These are phyloP conservation scores for Fraxinus nigra DNA, from an alignment of 305 asterid genomes.

Conservation along the genomic window DNA sequence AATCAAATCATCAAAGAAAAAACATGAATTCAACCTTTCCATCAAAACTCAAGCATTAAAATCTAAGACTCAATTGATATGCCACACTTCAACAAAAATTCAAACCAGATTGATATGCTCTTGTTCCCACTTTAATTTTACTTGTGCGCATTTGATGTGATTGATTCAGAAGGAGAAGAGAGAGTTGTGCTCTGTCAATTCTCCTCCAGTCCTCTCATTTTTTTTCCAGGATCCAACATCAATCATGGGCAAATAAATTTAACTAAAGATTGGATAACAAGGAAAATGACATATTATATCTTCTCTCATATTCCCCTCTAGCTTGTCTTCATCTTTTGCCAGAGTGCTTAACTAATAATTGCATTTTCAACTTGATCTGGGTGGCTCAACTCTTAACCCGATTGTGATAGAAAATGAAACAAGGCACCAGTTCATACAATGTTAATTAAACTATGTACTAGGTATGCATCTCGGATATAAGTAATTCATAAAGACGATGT, in stretches of 20 bases:
- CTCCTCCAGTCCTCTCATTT: background rate
- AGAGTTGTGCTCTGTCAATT: background rate
- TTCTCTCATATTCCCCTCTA: background rate
- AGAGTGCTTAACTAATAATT: background rate
- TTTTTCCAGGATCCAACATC: background rate
- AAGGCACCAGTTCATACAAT: background rate
- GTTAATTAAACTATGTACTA: background rate
- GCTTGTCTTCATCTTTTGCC: background rate
- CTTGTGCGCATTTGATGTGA: background rate
- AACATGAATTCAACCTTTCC: background rate
- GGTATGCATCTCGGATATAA: background rate
- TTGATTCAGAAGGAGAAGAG: background rate
- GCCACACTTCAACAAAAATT: background rate
- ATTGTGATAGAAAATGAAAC: background rate
- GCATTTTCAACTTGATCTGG: background rate
- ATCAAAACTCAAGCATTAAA: background rate
- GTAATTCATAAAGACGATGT: background rate
- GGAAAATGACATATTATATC: background rate
- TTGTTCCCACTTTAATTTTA: background rate
- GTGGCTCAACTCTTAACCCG: background rate
- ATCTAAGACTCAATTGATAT: background rate
- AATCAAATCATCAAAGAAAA: background rate
- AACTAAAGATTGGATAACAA: background rate
- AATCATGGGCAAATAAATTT: background rate
- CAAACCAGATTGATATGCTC: background rate